Evolutionary conservation across 495 filamentous ascomycete species (phyloP).

Genomic region (Neurospora cerealis): DNA sequence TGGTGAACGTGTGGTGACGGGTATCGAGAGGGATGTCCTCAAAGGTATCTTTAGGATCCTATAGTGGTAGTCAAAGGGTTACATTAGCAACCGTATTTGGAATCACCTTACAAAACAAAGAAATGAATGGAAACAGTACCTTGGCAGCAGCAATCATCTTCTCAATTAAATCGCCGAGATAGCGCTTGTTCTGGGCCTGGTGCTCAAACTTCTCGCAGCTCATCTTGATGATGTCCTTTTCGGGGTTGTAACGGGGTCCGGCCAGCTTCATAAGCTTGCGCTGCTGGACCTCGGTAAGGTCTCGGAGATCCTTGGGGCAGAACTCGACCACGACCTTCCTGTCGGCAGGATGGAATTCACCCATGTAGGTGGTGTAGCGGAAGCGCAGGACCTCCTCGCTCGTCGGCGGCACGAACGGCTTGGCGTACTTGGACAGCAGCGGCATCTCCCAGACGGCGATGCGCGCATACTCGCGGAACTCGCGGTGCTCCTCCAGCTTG

Average conservation of each 20-base stretch:
- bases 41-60: slow-evolving; percentile 69
- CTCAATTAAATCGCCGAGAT: slow-evolving; percentile 68
- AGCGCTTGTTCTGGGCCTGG: slow-evolving; percentile 92
- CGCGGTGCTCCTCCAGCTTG: slow-evolving; percentile 81
- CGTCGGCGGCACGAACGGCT: slow-evolving; percentile 65
- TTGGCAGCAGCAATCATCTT: slow-evolving; percentile 66
- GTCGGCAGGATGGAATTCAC: slow-evolving; percentile 83
- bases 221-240: slow-evolving; percentile 77
- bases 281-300: slow-evolving; percentile 54
- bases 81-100: not conserved
- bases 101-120: not conserved
- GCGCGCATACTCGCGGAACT: slow-evolving; percentile 79
- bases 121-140: slow-evolving; percentile 24
- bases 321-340: slow-evolving; percentile 92
- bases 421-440: slow-evolving; percentile 67
- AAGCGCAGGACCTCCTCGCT: slow-evolving; percentile 66
- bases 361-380: slow-evolving; percentile 95
- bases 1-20: slow-evolving; percentile 69
- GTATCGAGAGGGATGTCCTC: slow-evolving; percentile 85
- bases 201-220: slow-evolving; percentile 81
- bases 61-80: not conserved
- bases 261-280: slow-evolving; percentile 79
- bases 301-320: slow-evolving; percentile 50
- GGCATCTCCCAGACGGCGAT: slow-evolving; percentile 96
- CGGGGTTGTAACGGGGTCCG: slow-evolving; percentile 84